phyloP scores from a whole-genome alignment of 306 rosid species.

The Medicago truncatula region MtrunA17r5.0-ANR NC_053046.1:15399001-15399500 shows the following conservation, averaged over 20 bases:
- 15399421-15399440: conserved; percentile 32
- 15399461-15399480: conserved; percentile 18
- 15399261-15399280: neutral
- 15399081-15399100: neutral
- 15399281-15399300: conserved; percentile 23
- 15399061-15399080: neutral
- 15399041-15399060: neutral
- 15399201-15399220: conserved; percentile 15
- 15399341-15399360: conserved; percentile 13
- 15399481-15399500: conserved; percentile 5
- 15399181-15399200: conserved; percentile 23
- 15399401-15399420: conserved; percentile 7
- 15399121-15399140: conserved; percentile 1
- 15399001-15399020: neutral
- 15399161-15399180: conserved; percentile 7
- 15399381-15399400: conserved; percentile 12
- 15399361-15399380: conserved; percentile 9
- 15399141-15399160: conserved; percentile 30
- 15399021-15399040: conserved; percentile 3
- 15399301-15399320: conserved; percentile 5
- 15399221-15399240: neutral
- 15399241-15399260: neutral
- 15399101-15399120: conserved; percentile 7
- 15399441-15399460: conserved; percentile 1
- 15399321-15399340: conserved; percentile 6